Percentiles rank a stretch among this genome's conserved stretches.
Conservation (phyloP, 768 basidiomycete species). For the Tephrocybe sp. region DNA sequence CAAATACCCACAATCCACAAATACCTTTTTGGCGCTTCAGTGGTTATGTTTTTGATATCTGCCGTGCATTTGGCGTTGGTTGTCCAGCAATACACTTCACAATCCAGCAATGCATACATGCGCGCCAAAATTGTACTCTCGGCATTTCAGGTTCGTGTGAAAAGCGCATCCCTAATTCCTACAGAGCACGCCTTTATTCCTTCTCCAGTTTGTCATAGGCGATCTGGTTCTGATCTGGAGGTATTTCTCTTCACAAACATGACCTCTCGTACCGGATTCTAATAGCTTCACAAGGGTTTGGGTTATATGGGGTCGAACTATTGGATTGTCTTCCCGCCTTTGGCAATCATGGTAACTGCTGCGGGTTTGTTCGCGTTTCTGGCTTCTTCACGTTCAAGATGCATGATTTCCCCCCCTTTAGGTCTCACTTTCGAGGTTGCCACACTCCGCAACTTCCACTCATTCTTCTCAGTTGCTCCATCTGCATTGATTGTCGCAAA, state of each 20-base stretch:
- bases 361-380: conserved; percentile 2
- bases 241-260: background rate
- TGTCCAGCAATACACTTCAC: background rate
- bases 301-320: conserved; percentile 17
- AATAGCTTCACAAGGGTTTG: conserved; percentile 9
- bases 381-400: too few relatives aligned
- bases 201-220: conserved; percentile 12
- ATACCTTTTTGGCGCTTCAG: conserved; percentile 11
- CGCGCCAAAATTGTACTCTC: conserved; percentile 11
- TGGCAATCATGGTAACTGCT: conserved; percentile 10
- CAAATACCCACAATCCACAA: conserved; percentile 11
- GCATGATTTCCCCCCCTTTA: too few relatives aligned
- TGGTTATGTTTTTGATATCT: conserved; percentile 13
- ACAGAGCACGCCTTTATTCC: background rate
- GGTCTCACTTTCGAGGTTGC: conserved; percentile 11
- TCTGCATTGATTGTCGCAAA: conserved; percentile 14
- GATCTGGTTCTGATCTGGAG: conserved; percentile 19
- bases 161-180: background rate
- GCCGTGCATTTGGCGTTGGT: conserved; percentile 11
- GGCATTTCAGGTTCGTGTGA: conserved; percentile 10
- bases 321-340: conserved; percentile 8
- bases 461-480: conserved; percentile 11
- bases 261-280: background rate
- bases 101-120: background rate
- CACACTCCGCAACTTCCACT: background rate